Conservation (phyloP, 768 basidiomycete genomes). For the Symmetrospora coprosmae region DNA sequence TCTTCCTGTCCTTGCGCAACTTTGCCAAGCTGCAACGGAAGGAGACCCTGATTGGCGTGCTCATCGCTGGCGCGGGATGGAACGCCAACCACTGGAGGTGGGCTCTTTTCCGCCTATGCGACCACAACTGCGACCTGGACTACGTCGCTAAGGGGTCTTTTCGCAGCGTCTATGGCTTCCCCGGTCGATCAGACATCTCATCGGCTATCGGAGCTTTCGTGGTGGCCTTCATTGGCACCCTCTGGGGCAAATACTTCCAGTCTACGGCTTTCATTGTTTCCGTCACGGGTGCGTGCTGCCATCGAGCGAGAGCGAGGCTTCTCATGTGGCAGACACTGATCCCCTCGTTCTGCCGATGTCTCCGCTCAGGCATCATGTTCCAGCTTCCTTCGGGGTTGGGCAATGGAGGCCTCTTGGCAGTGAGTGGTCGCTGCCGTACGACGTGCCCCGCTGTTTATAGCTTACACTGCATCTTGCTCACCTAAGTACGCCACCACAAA, state of each 20-base stretch:
- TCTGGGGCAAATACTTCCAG: constrained; percentile 39
- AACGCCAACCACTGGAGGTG: constrained; percentile 65
- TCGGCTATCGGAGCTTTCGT: constrained; percentile 69
- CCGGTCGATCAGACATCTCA: constrained; percentile 47
- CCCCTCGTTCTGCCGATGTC: neutral
- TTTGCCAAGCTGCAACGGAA: constrained; percentile 48
- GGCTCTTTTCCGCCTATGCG: no score
- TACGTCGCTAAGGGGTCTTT: no score
- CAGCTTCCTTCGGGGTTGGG: constrained; percentile 24
- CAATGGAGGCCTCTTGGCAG: neutral
- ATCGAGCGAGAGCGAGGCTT: neutral
- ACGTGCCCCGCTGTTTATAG: constrained; percentile 13
- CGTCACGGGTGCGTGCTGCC: no score
- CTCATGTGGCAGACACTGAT: constrained; percentile 9
- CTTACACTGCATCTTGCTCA: no score
- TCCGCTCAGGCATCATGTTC: neutral
- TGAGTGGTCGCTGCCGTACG: neutral
- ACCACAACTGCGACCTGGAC: no score
- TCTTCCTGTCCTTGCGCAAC: constrained; percentile 53
- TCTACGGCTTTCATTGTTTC: constrained; percentile 25
- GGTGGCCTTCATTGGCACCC: constrained; percentile 62
- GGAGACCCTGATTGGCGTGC: constrained; percentile 44
- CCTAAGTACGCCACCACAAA: constrained; percentile 11
- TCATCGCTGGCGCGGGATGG: constrained; percentile 56
- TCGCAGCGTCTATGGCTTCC: constrained; percentile 41